These are phyloP conservation scores for Lactifluus pinguis DNA, from an alignment of 768 basidiomycete species.

Conservation along the genomic window DNA sequence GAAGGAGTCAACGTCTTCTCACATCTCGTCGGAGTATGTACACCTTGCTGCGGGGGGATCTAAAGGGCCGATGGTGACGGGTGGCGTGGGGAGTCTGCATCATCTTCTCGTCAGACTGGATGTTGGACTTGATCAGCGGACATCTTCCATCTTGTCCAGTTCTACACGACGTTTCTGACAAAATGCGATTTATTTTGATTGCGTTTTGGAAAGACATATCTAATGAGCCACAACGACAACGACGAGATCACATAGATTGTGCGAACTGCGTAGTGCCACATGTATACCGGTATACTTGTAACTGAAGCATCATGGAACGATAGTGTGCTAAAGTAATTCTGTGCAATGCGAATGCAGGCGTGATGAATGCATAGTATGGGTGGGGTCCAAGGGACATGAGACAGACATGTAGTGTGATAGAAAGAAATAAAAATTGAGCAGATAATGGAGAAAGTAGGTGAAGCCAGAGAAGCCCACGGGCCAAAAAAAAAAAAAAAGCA, in stretches of 20 bases:
- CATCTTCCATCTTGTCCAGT: neutral
- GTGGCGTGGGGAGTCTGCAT: slow-evolving; percentile 16
- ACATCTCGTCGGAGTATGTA: slow-evolving; percentile 16
- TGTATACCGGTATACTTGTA: slow-evolving; percentile 6
- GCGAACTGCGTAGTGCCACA: neutral
- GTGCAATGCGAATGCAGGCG: slow-evolving; percentile 13
- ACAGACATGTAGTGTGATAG: slow-evolving; percentile 6
- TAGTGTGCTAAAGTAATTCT: slow-evolving; percentile 16
- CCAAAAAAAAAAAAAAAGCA: neutral
- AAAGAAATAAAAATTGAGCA: slow-evolving; percentile 18
- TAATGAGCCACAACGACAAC: slow-evolving; percentile 8
- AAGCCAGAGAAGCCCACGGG: neutral
- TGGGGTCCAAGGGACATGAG: slow-evolving; percentile 8
- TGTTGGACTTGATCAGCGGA: slow-evolving; percentile 5
- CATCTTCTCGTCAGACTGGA: slow-evolving; percentile 20
- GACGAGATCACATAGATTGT: neutral
- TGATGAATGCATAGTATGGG: slow-evolving; percentile 15
- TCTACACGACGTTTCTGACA: neutral
- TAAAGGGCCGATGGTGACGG: slow-evolving; percentile 6
- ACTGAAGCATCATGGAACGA: slow-evolving; percentile 17
- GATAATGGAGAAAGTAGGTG: slow-evolving; percentile 7
- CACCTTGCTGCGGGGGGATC: slow-evolving; percentile 11
- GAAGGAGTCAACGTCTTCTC: slow-evolving; percentile 28
- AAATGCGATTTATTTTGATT: neutral
- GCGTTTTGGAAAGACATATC: slow-evolving; percentile 5